Percentiles rank a stretch among this genome's conserved stretches.
phyloP scores from a whole-genome alignment of 2,329 filamentous ascomycete species.

The Pseudopithomyces maydicus region DNA sequence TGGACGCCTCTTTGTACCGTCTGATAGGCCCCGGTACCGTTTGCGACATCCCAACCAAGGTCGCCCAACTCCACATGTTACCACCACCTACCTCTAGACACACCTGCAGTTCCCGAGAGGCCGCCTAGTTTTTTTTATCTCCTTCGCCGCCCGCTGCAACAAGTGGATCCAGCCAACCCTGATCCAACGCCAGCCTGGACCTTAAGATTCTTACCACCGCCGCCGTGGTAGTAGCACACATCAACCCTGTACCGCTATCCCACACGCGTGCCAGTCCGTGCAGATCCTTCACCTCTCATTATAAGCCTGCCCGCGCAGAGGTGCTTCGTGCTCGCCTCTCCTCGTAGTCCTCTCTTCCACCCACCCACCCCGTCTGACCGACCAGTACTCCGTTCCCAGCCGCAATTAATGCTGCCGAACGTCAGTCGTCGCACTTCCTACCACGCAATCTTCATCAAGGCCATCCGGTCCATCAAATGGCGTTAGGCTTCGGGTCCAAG shows the following conservation, averaged over 20 bases:
- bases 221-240: not conserved
- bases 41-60: constrained; percentile 5
- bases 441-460: constrained; percentile 46
- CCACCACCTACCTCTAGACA: no score
- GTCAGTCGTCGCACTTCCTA: constrained; percentile 43
- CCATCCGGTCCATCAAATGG: constrained; percentile 58
- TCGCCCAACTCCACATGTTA: not conserved
- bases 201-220: not conserved
- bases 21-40: constrained; percentile 8
- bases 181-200: not conserved
- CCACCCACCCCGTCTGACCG: not conserved
- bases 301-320: not conserved
- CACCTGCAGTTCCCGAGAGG: not conserved
- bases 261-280: not conserved
- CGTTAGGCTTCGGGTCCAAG: constrained; percentile 48
- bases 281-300: constrained; percentile 1
- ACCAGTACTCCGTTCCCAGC: not conserved
- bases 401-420: constrained; percentile 47
- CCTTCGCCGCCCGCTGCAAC: not conserved
- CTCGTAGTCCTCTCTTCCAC: not conserved
- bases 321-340: no score
- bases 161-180: constrained; percentile 1
- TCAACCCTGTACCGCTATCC: constrained; percentile 4
- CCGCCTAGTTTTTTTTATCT: not conserved
- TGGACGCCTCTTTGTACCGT: not conserved